Base-by-base conservation (phyloP, 2,329 filamentous ascomycete genomes). In the Onygenales sp. region DNA sequence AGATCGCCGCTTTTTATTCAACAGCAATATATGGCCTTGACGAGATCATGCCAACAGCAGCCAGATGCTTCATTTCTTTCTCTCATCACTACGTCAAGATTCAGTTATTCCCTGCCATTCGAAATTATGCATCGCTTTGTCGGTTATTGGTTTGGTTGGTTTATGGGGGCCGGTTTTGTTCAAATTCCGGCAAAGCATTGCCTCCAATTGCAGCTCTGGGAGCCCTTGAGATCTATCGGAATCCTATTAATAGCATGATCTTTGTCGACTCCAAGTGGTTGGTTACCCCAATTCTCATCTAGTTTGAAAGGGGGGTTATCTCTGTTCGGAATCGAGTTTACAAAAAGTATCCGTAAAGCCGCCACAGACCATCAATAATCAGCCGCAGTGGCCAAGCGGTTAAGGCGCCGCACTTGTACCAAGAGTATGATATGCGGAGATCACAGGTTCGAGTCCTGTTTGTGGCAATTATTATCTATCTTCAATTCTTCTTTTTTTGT, bases 391-490 rank as follows among this genome's bases (percentile, higher is more conserved):
- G 21, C 14, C 38, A 41, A 14, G 14, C 10, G 38, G 38, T 41
- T 41, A 41, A 41, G 11, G 38, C 38, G 38, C 14, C 14, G 38
- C 38, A 41, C 38, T 41, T 41, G 38, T 41, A 41, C 14, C 10
- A 11, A 41, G 10, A 11, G 14, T 41, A 14, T 41, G 38, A 41
- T 11, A 41, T 41, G 38, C 38, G 14, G 14, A 41, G 38, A 41
- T 41, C 38, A 41, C 38, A 41, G 38, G 38, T 41, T 41, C 38
- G 38, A 41, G 10, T 41, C 38, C 38, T 41, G 38, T 41, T 14
- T 11, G 38, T 11, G 38, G 38, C 38, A 41, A 41, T 70, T 27
- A 5, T 27, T 27, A 27, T 27, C 5, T 5, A 27, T 27, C 21
- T 27, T 27, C 21, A 27, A 27, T 4, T 27, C 21, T 27, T 27